Evolutionary conservation across 2,329 filamentous ascomycete genomes (phyloP).

Genomic region (Pyrenophora seminiperda): DNA sequence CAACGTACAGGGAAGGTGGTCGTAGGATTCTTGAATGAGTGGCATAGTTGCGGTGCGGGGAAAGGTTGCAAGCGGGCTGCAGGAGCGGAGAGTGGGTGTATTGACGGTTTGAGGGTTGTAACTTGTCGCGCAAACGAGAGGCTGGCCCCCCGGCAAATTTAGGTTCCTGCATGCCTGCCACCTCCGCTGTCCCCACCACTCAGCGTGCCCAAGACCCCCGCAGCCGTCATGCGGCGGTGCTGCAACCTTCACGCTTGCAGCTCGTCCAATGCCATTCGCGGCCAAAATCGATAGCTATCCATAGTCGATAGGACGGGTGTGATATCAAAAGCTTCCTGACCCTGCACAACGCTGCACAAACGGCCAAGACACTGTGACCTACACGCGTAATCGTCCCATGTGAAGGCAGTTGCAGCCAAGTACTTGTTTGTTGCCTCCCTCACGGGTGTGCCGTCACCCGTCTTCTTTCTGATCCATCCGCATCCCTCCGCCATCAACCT

Average conservation of each 20-base stretch:
- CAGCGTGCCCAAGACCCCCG: conserved; percentile 12
- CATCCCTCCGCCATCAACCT: conserved; percentile 27
- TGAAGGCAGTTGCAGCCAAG: conserved; percentile 9
- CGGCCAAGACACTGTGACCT: not conserved
- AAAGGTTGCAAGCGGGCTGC: conserved; percentile 21
- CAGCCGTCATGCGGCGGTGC: conserved; percentile 18
- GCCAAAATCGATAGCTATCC: not conserved
- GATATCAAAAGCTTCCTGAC: not conserved
- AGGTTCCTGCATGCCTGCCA: conserved; percentile 10
- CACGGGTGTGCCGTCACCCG: conserved; percentile 11
- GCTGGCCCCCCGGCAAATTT: conserved; percentile 15
- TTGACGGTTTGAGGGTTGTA: conserved; percentile 10
- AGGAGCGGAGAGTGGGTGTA: conserved; percentile 20
- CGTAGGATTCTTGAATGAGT: conserved; percentile 71
- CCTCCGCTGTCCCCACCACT: conserved; percentile 14
- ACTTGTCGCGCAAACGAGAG: conserved; percentile 14
- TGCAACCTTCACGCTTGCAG: not conserved
- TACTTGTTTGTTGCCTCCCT: not conserved
- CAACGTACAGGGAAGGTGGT: conserved; percentile 77
- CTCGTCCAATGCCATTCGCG: not conserved
- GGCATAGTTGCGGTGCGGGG: conserved; percentile 57
- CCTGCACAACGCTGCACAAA: not conserved
- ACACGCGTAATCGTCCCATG: conserved; percentile 2
- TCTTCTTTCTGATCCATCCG: conserved; percentile 5
- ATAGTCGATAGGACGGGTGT: too few relatives aligned